Base-by-base conservation (phyloP, 129 eudicot species). In the Calendula officinalis region DNA sequence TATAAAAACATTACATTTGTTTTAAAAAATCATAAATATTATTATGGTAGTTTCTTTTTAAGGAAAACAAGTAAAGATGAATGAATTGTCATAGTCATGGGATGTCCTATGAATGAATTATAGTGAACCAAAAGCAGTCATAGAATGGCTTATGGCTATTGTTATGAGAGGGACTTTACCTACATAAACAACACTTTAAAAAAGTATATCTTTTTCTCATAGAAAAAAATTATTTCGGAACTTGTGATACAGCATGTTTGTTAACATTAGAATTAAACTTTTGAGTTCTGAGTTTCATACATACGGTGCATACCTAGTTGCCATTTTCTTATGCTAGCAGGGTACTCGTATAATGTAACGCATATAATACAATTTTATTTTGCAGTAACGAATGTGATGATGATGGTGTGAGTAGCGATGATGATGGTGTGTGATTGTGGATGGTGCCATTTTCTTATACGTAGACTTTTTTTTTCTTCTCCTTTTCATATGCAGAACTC, bases 101-200 rank as follows among this genome's bases (percentile, higher is more conserved):
- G 55, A 55, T 62, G 68, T 45, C 55, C 68, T 62, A 45, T 61
- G 38, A 42, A 59, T 15, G 48, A 59, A 59, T 61, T 61, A 61
- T 61, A 12, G 56, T 15, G 60, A 27, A 50, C 48, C n/a, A 4
- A 15, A 52, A 66, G 49, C 17, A 66, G 60, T 51, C 50, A 65
- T 35, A 65, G 57, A 64, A 64, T 47, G 32, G 69, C 32, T 30
- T 63, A 64, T 65, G 47, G 37, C 55, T 62, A 40, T 61, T 61
- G 39, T 22, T 61, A 64, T 48, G 35, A 48, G 46, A 48, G 45
- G 57, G 58, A 33, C 56, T 64, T 17, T 61, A 42, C 69, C 69
- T 43, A 12, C 41, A 30, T 62, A 62, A 27, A 34, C 68, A 48
- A 34, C 14, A 40, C 38, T 64, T 34, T 41, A 50, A 7, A 50